Evolutionary conservation across 1,284 basidiomycete species (phyloP), one percentile per base, ranked within the genome.

Genomic region (Phenoliferia sp.): DNA sequence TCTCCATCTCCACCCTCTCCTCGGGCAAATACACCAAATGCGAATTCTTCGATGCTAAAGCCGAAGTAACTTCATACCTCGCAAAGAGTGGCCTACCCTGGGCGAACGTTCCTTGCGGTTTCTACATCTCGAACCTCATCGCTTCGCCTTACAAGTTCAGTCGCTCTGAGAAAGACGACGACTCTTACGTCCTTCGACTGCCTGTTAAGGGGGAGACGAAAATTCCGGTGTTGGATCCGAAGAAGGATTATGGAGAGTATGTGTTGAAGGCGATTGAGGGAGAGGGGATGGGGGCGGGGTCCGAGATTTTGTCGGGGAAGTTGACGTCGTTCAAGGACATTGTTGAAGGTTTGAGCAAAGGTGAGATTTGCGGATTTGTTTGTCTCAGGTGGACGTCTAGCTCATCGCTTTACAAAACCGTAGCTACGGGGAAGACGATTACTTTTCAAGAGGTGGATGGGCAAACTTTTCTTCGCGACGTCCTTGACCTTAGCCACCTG

Each of bases 21-120:
- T 57, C 65, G 48, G 73, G 73, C 39, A 58, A 69, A 19, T 68
- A 71, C 55, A 36, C 61, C 2, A 60, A 67, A 59, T 69, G 74
- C 6, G 61, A 67, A n/a, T 74, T 75, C 69, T 76, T 75, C 63
- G 75, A 76, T 65, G 64, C 65, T 48, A 76, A 76, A 67, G 70
- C 74, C 29, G 65, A 71, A 29, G 70, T 76, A 59, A 70, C 68
- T 19, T 66, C 67, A 22, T 75, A 76, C 52, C 67, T 71, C n/a
- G 63, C 69, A 15, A 54, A 33, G 28, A 65, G 64, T 59, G 67
- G 72, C 35, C 57, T 73, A 35, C 62, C 64, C 34, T 61, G 63
- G 58, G 68, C 69, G 15, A 67, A 68, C 55, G 71, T 74, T 48
- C 65, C 68, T 29, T 62, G 72, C 22, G 72, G 70, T 29, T 61